A percentile compares a stretch with the other conserved stretches of the same genome.
These are phyloP conservation scores for Podospora bellae-mahoneyi DNA, from an alignment of 495 filamentous ascomycete species.

Conservation along the genomic window DNA sequence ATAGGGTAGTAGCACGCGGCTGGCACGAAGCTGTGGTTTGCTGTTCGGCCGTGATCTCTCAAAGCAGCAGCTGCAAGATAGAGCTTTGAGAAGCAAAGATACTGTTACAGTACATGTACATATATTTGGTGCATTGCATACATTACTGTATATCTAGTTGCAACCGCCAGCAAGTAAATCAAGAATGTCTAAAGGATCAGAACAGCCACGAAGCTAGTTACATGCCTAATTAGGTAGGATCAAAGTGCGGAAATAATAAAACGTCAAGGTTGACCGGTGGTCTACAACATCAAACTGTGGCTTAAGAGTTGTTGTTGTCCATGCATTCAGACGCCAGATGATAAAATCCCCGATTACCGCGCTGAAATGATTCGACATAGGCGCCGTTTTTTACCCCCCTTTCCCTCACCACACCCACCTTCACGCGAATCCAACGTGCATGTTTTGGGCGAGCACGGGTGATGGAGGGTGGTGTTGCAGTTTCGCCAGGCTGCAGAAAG, in stretches of 20 bases:
- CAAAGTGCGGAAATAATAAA: neutral
- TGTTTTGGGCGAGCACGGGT: neutral
- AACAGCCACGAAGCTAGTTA: neutral
- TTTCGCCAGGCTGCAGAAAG: neutral
- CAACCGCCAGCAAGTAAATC: neutral
- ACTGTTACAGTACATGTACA: neutral
- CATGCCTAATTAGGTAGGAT: neutral
- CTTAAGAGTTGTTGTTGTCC: neutral
- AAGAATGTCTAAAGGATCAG: neutral
- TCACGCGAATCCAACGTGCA: neutral
- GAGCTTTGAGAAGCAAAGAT: neutral
- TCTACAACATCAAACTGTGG: neutral
- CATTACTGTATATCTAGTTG: neutral
- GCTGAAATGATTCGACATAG: neutral
- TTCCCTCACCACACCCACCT: neutral
- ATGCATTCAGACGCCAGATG: neutral
- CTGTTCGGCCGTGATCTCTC: neutral
- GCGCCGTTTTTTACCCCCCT: neutral
- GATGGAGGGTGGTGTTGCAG: neutral
- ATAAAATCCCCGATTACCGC: slow-evolving; percentile 1
- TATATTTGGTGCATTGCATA: neutral
- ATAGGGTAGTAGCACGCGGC: neutral
- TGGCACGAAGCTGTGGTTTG: neutral
- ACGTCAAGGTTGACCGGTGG: neutral
- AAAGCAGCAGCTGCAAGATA: neutral